Evolutionary conservation across 2,329 filamentous ascomycete species (phyloP), one percentile per base, ranked within the genome.

Genomic region (Botrytis galanthina): DNA sequence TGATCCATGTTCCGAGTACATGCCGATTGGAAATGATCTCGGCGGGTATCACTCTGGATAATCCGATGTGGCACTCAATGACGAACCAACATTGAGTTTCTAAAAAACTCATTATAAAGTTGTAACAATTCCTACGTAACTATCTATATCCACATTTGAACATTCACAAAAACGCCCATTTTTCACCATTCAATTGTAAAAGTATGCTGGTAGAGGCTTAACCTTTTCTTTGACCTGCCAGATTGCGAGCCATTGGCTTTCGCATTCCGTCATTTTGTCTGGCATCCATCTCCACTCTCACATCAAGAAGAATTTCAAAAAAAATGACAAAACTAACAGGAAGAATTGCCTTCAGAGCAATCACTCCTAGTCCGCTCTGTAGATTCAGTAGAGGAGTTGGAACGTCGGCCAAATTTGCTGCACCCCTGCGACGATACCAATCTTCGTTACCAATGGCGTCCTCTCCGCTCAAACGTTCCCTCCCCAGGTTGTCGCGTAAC

Each of bases 191-290:
- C 54, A 37, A 51, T 69, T 29, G 35, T 48, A 22, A 51, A 32
- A 73, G 29, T 46, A 73, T 73, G 71, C 46, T 61, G 54, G 54
- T 44, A 37, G 39, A 39, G 26, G 26, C 37, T 57, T 69, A 37
- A 61, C 59, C 22, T 22, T 69, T 73, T 69, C 71, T 73, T 69
- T 69, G 54, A 73, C 54, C 71, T 69, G 46, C 37, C 29, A 35
- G 35, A 22, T 68, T 63, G 78, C 76, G 73, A 76, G 76, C 78
- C 78, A 75, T 39, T 71, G 76, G 78, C 78, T 77, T 77, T 77
- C 74, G 77, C 75, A 62, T 46, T 70, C 70, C 46, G 70, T 64
- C 54, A 72, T 62, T 63, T 60, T 44, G 48, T 35, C 51, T 60
- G 32, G 39, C 29, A 73, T 59, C 35, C 18, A 64, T 51, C 39